A percentile compares a stretch with the other conserved stretches of the same genome.
These are phyloP conservation scores for Penicillium alfredii DNA, from an alignment of 495 filamentous ascomycete genomes.

Conservation along the genomic window DNA sequence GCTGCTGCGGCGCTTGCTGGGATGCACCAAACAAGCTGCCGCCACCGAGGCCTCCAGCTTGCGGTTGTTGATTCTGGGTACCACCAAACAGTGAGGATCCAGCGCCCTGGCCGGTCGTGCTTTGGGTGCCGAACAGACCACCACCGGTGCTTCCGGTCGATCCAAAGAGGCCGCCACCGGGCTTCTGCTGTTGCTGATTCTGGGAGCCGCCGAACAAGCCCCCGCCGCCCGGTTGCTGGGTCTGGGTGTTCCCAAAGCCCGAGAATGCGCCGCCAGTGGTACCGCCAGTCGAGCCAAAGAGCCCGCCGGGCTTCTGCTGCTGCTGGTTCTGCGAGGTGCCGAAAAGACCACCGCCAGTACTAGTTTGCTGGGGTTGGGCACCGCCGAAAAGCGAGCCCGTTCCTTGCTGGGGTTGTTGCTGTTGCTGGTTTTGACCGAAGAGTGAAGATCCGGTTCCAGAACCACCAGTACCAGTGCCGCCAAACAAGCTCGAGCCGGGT, in stretches of 20 bases:
- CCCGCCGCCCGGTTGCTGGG: constrained; percentile 15
- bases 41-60: constrained; percentile 40
- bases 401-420: constrained; percentile 34
- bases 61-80: constrained; percentile 58
- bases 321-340: constrained; percentile 33
- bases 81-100: constrained; percentile 57
- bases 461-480: constrained; percentile 20
- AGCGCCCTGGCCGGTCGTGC: constrained; percentile 29
- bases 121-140: constrained; percentile 44
- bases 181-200: constrained; percentile 47
- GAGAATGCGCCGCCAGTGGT: constrained; percentile 19
- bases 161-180: constrained; percentile 53
- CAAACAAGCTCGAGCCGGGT: constrained; percentile 39
- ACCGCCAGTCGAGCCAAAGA: constrained; percentile 22
- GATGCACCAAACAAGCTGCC: constrained; percentile 58
- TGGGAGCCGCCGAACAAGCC: constrained; percentile 37
- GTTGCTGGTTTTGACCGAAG: constrained; percentile 38
- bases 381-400: constrained; percentile 43
- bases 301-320: constrained; percentile 36
- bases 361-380: constrained; percentile 26
- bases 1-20: constrained; percentile 46
- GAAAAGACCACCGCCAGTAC: constrained; percentile 25
- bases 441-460: constrained; percentile 31
- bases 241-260: constrained; percentile 22
- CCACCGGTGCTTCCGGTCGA: constrained; percentile 25